Percentiles rank a stretch among this genome's conserved stretches.
phyloP scores from a whole-genome alignment of 192 early-diverging fungal genomes.

The Coemansia javaensis region DNA sequence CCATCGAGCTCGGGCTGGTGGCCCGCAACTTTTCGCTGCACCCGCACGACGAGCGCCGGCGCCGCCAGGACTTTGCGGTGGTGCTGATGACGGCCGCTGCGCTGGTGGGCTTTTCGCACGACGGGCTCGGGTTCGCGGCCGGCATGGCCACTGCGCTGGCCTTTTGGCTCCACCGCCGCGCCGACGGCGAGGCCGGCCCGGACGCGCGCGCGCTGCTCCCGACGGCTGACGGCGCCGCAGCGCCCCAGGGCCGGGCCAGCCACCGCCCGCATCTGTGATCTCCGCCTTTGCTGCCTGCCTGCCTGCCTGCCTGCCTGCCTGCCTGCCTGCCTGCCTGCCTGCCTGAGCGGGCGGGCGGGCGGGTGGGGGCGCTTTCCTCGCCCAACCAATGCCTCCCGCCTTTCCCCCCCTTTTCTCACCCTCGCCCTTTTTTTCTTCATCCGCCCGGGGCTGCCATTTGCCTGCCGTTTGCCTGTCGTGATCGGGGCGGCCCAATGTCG shows the following conservation, averaged over 20 bases:
- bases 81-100: constrained; percentile 67
- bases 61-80: constrained; percentile 58
- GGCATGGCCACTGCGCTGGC: constrained; percentile 55
- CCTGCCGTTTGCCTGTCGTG: not conserved
- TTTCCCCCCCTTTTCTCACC: too few relatives aligned
- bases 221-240: too few relatives aligned
- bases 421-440: not conserved
- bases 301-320: too few relatives aligned
- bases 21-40: constrained; percentile 48
- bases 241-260: not conserved
- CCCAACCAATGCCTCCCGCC: too few relatives aligned
- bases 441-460: not conserved
- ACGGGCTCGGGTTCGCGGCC: constrained; percentile 73
- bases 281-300: too few relatives aligned
- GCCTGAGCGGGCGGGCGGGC: too few relatives aligned
- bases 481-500: constrained; percentile 20
- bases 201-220: constrained; percentile 9
- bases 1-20: constrained; percentile 65
- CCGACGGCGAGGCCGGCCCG: not conserved
- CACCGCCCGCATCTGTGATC: too few relatives aligned
- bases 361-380: too few relatives aligned
- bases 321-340: too few relatives aligned
- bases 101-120: constrained; percentile 73
- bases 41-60: constrained; percentile 26
- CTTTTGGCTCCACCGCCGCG: constrained; percentile 38